Evolutionary conservation across 768 basidiomycete species (phyloP), one percentile per base, ranked within the genome.

Genomic region (Termitomyces sp.): DNA sequence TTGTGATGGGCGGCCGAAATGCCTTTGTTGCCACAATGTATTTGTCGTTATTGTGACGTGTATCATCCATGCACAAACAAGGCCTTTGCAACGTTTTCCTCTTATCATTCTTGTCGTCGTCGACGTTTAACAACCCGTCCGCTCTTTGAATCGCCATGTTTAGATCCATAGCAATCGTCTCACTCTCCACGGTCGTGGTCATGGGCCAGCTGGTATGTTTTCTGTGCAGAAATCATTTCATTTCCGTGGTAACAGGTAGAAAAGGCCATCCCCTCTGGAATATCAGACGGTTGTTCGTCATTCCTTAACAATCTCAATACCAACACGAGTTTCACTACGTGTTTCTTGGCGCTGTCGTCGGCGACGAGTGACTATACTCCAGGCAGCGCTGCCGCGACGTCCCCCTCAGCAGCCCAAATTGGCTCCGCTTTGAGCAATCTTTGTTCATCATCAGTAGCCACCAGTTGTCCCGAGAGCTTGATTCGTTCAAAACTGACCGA

Each of bases 271-370:
- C 92, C 93, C n/a, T 57, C 81, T 14, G 81, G 75, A 54, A 84
- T 93, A 65, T 83, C 80, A 66, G 1, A 61, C 1, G 40, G 62
- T 20, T 93, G 91, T 78, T 57, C 68, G 20, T 58, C 66, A 4
- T 96, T 84, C 77, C 78, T 94, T 63, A 72, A 58, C 4, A 59
- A 65, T 12, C 77, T 98, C 57, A 85, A 98, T 76, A 68, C 63
- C 44, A 80, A 96, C 73, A 20, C 75, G 2, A 66, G 58, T 48
- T 71, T 98, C 56, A 58, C 73, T 1, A 63, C 78, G 12, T 97
- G 94, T 80, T 81, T 90, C 22, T 65, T 65, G 0, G 68, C 85
- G 12, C 73, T 97, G 66, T 79, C 84, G 60, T 69, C 75, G 24
- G 83, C 88, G 10, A 83, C 88, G 30, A 62, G 79, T 22, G 69